Conservation (phyloP, 2,329 filamentous ascomycete genomes). For the Sarocladium brachiariae region DNA sequence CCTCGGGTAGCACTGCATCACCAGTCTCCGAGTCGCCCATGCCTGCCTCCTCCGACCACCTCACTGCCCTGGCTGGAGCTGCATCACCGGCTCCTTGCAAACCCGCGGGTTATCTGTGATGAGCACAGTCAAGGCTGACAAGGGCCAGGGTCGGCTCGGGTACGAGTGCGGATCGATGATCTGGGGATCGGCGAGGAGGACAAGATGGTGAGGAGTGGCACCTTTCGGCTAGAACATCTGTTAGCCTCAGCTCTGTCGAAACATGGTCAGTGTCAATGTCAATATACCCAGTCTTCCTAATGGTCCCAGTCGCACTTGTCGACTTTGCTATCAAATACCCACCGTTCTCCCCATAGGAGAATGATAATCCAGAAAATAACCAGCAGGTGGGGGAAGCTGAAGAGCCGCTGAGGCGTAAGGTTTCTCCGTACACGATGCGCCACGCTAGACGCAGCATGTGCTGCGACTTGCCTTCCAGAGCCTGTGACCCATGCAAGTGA, state of each 20-base stretch:
- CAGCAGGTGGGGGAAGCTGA: slow-evolving; percentile 61
- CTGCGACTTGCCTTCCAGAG: not conserved
- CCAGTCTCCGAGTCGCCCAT: not conserved
- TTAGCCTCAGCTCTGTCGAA: not conserved
- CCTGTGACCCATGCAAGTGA: not conserved
- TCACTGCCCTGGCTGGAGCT: not conserved
- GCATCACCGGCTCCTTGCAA: not conserved
- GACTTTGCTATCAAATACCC: slow-evolving; percentile 65
- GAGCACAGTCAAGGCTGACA: slow-evolving; percentile 44
- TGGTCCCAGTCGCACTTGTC: slow-evolving; percentile 70
- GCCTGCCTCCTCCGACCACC: not conserved
- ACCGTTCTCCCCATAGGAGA: slow-evolving; percentile 80
- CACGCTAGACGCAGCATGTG: slow-evolving; percentile 12
- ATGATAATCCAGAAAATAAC: slow-evolving; percentile 68
- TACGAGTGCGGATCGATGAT: slow-evolving; percentile 92
- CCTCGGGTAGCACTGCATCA: not conserved
- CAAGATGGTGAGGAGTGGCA: slow-evolving; percentile 74
- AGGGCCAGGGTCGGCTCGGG: slow-evolving; percentile 63
- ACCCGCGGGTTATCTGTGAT: slow-evolving; percentile 63
- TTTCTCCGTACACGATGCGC: slow-evolving; percentile 30
- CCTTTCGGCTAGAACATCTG: slow-evolving; percentile 55
- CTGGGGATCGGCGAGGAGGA: slow-evolving; percentile 85
- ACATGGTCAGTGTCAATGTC: not conserved
- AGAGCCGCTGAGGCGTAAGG: slow-evolving; percentile 41
- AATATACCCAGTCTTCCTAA: slow-evolving; percentile 87